phyloP scores from a whole-genome alignment of 148 eudicot genomes.

The Vaccinium macrocarpon region DNA sequence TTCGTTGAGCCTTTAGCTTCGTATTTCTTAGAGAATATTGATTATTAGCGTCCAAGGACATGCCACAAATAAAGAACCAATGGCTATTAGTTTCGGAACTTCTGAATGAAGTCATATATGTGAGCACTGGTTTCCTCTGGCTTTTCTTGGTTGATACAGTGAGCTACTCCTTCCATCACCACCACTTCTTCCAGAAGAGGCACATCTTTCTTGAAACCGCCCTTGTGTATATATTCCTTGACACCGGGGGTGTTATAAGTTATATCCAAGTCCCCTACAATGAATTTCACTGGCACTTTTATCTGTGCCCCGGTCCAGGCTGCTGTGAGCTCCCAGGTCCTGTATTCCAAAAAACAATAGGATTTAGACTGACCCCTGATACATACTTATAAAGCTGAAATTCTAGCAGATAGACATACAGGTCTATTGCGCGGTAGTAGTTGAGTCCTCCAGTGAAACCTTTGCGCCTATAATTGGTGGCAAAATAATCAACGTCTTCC shows the following conservation, averaged over 20 bases:
- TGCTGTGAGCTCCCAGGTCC: constrained; percentile 74
- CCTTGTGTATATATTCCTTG: constrained; percentile 51
- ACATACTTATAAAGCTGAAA: background rate
- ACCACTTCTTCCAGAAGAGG: constrained; percentile 56
- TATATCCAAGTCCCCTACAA: constrained; percentile 52
- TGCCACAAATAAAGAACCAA: background rate
- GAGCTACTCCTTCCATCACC: constrained; percentile 56
- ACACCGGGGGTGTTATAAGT: constrained; percentile 38
- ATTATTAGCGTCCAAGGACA: background rate
- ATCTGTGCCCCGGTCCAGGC: constrained; percentile 57
- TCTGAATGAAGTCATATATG: constrained; percentile 43
- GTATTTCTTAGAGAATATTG: background rate
- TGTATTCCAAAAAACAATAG: constrained; percentile 16
- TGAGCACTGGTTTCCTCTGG: constrained; percentile 47
- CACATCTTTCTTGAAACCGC: constrained; percentile 58
- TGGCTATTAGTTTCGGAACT: constrained; percentile 18
- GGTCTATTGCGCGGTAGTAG: constrained; percentile 50
- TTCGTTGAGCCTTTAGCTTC: background rate
- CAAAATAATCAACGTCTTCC: constrained; percentile 49
- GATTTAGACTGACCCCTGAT: background rate
- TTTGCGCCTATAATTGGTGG: constrained; percentile 33
- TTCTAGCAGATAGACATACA: constrained; percentile 32
- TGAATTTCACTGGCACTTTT: constrained; percentile 51
- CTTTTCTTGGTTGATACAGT: constrained; percentile 60
- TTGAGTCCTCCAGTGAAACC: constrained; percentile 61